Percentiles rank a stretch among this genome's conserved stretches.
Conservation (phyloP, 495 filamentous ascomycete genomes). For the Daldinia grandis region DNA sequence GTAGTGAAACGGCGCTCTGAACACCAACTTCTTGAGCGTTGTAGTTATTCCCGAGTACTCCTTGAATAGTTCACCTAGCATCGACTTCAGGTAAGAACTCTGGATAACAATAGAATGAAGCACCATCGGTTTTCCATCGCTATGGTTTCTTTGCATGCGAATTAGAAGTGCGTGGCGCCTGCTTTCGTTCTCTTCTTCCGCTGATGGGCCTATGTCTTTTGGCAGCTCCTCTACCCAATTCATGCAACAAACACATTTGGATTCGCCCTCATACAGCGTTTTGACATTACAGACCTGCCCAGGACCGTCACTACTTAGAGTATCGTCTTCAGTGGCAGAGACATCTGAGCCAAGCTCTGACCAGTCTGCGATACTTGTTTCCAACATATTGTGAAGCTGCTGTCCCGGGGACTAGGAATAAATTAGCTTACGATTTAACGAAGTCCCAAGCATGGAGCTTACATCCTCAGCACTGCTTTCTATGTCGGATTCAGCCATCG, state of each 20-base stretch:
- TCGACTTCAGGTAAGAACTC: constrained; percentile 67
- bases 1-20: constrained; percentile 66
- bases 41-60: constrained; percentile 72
- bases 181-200: constrained; percentile 23
- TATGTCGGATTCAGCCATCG: not conserved
- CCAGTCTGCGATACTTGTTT: constrained; percentile 11
- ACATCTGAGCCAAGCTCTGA: constrained; percentile 14
- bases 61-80: constrained; percentile 63
- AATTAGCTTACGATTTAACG: not conserved
- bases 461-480: constrained; percentile 1
- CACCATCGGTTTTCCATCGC: constrained; percentile 16
- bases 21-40: constrained; percentile 66
- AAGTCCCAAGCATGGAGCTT: not conserved
- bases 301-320: not conserved
- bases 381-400: constrained; percentile 2
- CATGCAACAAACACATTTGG: constrained; percentile 44
- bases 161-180: constrained; percentile 24
- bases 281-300: constrained; percentile 34
- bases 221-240: constrained; percentile 46
- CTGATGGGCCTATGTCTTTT: constrained; percentile 24
- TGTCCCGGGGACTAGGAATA: not conserved
- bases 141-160: constrained; percentile 23
- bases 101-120: constrained; percentile 65
- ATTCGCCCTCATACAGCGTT: constrained; percentile 43
- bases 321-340: constrained; percentile 14